phyloP scores from a whole-genome alignment of 163 green algal species.

The Scenedesmus sp. region DNA sequence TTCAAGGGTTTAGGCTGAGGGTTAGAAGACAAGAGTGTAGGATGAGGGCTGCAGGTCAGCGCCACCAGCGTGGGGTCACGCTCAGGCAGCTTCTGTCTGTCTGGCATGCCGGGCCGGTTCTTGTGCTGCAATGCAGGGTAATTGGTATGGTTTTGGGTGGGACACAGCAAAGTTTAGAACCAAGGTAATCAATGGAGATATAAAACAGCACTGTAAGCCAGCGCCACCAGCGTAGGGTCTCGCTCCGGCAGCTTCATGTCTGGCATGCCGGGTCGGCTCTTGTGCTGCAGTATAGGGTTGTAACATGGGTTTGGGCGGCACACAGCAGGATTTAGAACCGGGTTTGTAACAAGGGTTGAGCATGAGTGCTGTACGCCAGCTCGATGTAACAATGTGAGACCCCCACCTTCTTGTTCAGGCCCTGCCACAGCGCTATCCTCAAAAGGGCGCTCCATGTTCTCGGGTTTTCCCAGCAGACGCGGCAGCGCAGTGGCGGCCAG shows the following conservation, averaged over 20 bases:
- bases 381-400: not conserved
- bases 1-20: not conserved
- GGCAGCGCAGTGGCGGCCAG: constrained; percentile 84
- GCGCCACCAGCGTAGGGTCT: not conserved
- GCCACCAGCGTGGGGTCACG: not conserved
- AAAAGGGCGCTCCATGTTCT: constrained; percentile 96
- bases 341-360: no score
- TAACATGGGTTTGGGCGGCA: not conserved
- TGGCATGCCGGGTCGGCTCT: constrained; percentile 9
- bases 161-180: not conserved
- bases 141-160: not conserved
- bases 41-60: not conserved
- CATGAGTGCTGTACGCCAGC: not conserved
- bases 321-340: not conserved
- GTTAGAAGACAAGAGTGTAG: not conserved
- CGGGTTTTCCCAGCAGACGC: constrained; percentile 91
- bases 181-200: not conserved
- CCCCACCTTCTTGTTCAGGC: constrained; percentile 45
- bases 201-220: not conserved
- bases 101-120: constrained; percentile 11
- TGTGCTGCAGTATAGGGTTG: constrained; percentile 28
- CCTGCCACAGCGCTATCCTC: constrained; percentile 92
- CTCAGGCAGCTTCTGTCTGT: constrained; percentile 59
- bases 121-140: constrained; percentile 42
- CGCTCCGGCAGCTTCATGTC: constrained; percentile 60